Percentiles rank a stretch among this genome's conserved stretches.
phyloP scores from a whole-genome alignment of 768 basidiomycete genomes.

The Agaricus blazei region DNA sequence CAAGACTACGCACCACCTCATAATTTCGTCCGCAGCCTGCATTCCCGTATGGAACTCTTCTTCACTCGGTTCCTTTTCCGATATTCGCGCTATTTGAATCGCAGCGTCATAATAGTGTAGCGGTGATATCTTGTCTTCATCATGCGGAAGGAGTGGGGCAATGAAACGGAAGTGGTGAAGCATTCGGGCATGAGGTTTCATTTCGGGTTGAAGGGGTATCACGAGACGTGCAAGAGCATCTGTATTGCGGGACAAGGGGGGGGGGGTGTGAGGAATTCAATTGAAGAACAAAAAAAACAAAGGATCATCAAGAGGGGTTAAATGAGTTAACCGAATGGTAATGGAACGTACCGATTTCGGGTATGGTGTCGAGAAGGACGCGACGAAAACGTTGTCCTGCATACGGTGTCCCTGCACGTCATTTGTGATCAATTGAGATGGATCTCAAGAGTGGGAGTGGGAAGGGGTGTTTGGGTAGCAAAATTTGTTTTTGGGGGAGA shows the following conservation, averaged over 20 bases:
- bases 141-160: slow-evolving; percentile 51
- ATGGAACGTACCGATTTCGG: slow-evolving; percentile 48
- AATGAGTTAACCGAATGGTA: too few species aligned
- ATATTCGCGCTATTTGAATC: slow-evolving; percentile 65
- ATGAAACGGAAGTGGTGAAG: slow-evolving; percentile 78
- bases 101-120: slow-evolving; percentile 77
- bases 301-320: too few species aligned
- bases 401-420: slow-evolving; percentile 46
- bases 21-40: slow-evolving; percentile 55
- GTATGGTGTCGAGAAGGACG: slow-evolving; percentile 65
- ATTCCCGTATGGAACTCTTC: slow-evolving; percentile 64
- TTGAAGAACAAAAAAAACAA: slow-evolving; percentile 1
- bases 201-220: slow-evolving; percentile 64
- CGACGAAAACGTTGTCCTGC: slow-evolving; percentile 61
- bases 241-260: slow-evolving; percentile 18
- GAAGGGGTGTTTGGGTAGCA: too few species aligned
- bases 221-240: slow-evolving; percentile 67
- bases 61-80: slow-evolving; percentile 55
- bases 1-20: slow-evolving; percentile 43
- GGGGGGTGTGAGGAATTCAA: too few species aligned
- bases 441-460: too few species aligned
- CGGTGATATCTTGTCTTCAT: slow-evolving; percentile 61
- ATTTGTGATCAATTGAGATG: background rate
- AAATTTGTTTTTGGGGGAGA: background rate
- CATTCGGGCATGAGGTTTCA: slow-evolving; percentile 74